Base-by-base conservation (phyloP, 2,329 filamentous ascomycete genomes). In the Anthostomella pinea region DNA sequence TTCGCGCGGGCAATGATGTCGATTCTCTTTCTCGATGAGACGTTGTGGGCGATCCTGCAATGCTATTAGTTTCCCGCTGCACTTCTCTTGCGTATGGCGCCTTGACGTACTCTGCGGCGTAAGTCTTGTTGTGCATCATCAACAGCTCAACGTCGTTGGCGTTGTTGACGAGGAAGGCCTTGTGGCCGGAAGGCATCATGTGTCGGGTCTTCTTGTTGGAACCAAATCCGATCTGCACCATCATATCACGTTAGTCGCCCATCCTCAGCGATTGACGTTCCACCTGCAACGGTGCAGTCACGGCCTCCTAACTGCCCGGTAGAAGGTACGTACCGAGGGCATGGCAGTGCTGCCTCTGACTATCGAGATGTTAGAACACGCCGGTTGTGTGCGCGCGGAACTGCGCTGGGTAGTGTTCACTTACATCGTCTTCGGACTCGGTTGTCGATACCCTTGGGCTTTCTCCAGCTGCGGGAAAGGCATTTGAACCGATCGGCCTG, bases 381-480 rank as follows among this genome's bases (percentile, higher is more conserved):
- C n/a, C n/a, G n/a, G n/a, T n/a, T n/a, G n/a, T n/a, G n/a, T n/a
- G n/a, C n/a, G n/a, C n/a, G n/a, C n/a, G n/a, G n/a, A n/a, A n/a
- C n/a, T n/a, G n/a, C n/a, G n/a, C n/a, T n/a, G n/a, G n/a, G n/a
- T n/a, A n/a, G n/a, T n/a, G n/a, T n/a, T 10, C 25, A 45, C 44
- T 39, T 45, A 47, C 44, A 98, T 59, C 93, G 87, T 80, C 93
- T 83, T 69, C 93, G 87, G 68, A 98, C 91, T 65, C 87, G 79
- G 79, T 90, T 95, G 77, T 98, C 93, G 73, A 98, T 98, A 88
- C 93, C 93, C 87, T 98, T 98, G 59, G 93, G 93, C 82, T 97
- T 98, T 76, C 93, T 86, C 93, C 93, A 98, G 33, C 21, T 80
- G 81, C 45, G 34, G 51, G 47, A 16, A 27, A 97, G 83, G 68